Conservation (phyloP, 768 basidiomycete species). For the Pleurotus platypus region DNA sequence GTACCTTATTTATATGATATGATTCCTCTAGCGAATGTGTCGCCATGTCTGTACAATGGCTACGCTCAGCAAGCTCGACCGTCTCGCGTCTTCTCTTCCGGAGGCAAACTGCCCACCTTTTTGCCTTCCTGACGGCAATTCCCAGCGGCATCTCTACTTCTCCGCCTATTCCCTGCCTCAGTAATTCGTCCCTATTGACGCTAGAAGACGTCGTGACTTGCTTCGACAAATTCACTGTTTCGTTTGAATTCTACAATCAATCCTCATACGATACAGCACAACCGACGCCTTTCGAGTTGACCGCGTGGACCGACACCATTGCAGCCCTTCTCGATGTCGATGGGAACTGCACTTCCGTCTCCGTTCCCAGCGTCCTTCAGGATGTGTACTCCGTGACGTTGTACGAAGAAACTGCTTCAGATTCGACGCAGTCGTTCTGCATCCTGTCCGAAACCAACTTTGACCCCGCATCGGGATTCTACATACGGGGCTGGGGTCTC, state of each 20-base stretch:
- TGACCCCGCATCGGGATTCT: slow-evolving; percentile 12
- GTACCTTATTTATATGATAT: too few relatives aligned
- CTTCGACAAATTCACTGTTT: slow-evolving; percentile 28
- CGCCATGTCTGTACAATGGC: too few relatives aligned
- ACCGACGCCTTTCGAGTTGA: slow-evolving; percentile 21
- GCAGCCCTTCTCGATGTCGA: slow-evolving; percentile 24
- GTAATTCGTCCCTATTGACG: slow-evolving; percentile 3
- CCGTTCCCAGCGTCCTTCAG: slow-evolving; percentile 23
- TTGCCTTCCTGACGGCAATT: too few relatives aligned
- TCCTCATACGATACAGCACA: slow-evolving; percentile 28
- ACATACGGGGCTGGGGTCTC: slow-evolving; percentile 33
- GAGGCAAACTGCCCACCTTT: too few relatives aligned
- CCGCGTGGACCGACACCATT: slow-evolving; percentile 24
- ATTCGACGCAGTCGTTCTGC: slow-evolving; percentile 22
- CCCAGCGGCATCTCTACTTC: too few relatives aligned
- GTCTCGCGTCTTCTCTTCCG: too few relatives aligned
- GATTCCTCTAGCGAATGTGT: too few relatives aligned
- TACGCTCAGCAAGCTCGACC: too few relatives aligned
- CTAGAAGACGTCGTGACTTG: slow-evolving; percentile 22
- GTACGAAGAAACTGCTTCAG: slow-evolving; percentile 19
- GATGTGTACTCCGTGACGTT: slow-evolving; percentile 22
- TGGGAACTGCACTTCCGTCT: slow-evolving; percentile 25
- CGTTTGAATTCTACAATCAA: slow-evolving; percentile 21
- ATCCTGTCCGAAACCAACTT: slow-evolving; percentile 24
- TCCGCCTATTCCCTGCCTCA: not conserved